Evolutionary conservation across 768 basidiomycete genomes (phyloP), one percentile per base, ranked within the genome.

Genomic region (Pleurotus citrinopileatus): DNA sequence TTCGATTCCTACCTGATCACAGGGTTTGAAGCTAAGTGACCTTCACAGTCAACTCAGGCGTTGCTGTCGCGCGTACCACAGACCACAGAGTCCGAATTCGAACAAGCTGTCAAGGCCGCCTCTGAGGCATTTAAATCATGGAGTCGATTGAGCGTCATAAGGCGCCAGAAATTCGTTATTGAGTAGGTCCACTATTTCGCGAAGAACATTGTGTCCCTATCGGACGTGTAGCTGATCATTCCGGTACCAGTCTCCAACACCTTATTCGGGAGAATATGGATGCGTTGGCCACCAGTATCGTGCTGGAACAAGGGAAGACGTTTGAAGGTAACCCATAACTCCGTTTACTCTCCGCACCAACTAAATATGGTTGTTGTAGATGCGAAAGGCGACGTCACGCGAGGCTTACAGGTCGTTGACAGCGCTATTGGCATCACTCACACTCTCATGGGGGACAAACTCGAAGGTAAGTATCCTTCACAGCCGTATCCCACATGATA

Each of bases 291-390:
- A 78, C 76, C 38, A 93, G 87, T 61, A 98, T 98, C 53, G 93
- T 95, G 22, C 72, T 98, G 19, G 95, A 98, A 67, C 96, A 98
- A 70, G 96, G 96, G 13, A 98, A 98, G 74, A 99, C 96, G 0
- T 70, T 91, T 38, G 83, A 89, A 58, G 89, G 89, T 89, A 60
- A 13, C 25, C n/a, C 42, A 25, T 46, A 19, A 15, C 29, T 68
- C 67, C 19, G 37, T 10, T 26, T 25, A 29, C 52, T 27, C 22
- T 27, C 28, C 9, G 38, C 38, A 20, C 27, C 42, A 37, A 19
- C 34, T 26, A 27, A 50, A 46, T 48, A 23, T 12, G n/a, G n/a
- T 51, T 22, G 38, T 37, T 32, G 27, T 59, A 89, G 96, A 99
- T 71, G 96, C 96, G 0, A 92, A 93, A 59, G 96, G 96, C 0